These are phyloP conservation scores for Acorus gramineus DNA, from an alignment of 106 monocot species.

Conservation along the genomic window DNA sequence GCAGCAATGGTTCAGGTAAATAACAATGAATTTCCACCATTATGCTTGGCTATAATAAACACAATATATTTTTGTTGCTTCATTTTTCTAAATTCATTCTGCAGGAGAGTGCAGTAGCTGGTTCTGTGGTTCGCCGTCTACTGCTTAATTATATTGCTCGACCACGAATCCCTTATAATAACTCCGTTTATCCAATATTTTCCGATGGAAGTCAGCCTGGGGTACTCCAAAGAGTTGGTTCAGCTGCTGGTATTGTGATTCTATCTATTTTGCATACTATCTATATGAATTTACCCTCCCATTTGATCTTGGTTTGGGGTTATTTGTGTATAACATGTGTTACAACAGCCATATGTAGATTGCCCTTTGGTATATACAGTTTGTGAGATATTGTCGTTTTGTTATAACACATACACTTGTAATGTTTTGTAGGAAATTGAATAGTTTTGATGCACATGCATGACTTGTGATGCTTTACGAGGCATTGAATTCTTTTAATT, in stretches of 20 bases:
- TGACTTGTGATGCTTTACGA: too few relatives aligned
- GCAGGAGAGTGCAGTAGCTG: conserved; percentile 58
- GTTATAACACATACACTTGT: too few relatives aligned
- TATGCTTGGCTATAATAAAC: not conserved
- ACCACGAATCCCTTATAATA: conserved; percentile 45
- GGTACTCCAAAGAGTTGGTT: conserved; percentile 90
- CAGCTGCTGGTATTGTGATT: conserved; percentile 70
- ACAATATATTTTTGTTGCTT: not conserved
- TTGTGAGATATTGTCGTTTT: too few relatives aligned
- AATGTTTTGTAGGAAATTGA: too few relatives aligned
- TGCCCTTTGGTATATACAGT: too few relatives aligned
- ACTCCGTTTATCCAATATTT: conserved; percentile 38
- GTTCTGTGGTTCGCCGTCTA: conserved; percentile 66
- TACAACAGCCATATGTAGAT: too few relatives aligned
- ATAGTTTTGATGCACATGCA: too few relatives aligned
- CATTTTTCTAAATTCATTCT: conserved; percentile 2
- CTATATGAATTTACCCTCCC: not conserved
- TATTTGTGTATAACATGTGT: too few relatives aligned
- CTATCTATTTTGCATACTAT: not conserved
- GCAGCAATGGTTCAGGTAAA: conserved; percentile 83
- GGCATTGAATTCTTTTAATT: too few relatives aligned
- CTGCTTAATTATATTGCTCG: conserved; percentile 64
- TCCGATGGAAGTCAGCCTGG: conserved; percentile 56
- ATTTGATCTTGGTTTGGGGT: too few relatives aligned
- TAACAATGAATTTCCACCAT: not conserved